A percentile compares a stretch with the other conserved stretches of the same genome.
These are phyloP conservation scores for Bryopsis sp. DNA, from an alignment of 139 green algal genomes.

Conservation along the genomic window DNA sequence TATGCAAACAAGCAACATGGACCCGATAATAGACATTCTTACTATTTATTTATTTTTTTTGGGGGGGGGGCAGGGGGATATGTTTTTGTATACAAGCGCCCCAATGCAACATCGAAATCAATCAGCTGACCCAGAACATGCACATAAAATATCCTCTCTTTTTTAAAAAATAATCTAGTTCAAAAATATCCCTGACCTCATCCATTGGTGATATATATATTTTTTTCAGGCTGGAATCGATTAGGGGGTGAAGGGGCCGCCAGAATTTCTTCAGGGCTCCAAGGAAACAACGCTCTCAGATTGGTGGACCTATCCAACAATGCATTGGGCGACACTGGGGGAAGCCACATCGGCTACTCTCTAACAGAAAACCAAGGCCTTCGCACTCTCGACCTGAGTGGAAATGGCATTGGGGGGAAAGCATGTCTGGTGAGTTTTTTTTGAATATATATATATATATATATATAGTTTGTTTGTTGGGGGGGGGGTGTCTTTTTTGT, in stretches of 20 bases:
- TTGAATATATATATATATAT: too few relatives aligned
- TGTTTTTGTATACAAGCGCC: too few relatives aligned
- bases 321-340: neutral
- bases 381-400: neutral
- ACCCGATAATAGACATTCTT: neutral
- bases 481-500: too few relatives aligned
- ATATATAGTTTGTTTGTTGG: too few relatives aligned
- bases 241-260: neutral
- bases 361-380: neutral
- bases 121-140: neutral
- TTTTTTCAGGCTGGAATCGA: neutral
- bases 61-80: too few relatives aligned
- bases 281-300: neutral
- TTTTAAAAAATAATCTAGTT: neutral
- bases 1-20: neutral
- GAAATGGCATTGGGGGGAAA: neutral
- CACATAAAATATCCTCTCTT: neutral
- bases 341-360: neutral
- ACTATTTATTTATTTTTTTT: too few relatives aligned
- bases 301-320: neutral
- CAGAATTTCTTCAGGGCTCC: neutral
- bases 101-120: too few relatives aligned
- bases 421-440: neutral
- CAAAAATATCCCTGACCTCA: neutral
- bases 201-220: neutral